Conservation (phyloP, 2,329 filamentous ascomycete species). For the Basipetospora chlamydospora region DNA sequence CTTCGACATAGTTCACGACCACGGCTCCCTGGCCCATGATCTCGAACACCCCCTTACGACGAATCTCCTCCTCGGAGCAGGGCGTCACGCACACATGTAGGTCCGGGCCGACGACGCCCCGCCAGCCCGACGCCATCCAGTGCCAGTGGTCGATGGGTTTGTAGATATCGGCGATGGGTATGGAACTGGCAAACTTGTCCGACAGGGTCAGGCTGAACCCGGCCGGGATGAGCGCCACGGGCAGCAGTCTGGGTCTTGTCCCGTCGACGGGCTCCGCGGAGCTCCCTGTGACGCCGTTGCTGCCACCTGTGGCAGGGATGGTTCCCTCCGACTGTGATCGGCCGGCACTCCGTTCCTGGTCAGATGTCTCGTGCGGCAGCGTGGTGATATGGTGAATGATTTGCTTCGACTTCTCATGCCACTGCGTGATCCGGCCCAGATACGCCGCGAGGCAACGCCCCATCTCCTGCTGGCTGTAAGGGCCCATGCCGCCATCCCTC, state of each 20-base stretch:
- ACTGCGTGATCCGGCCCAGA: conserved; percentile 51
- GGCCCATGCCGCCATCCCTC: background rate
- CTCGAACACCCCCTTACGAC: conserved; percentile 28
- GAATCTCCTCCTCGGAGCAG: conserved; percentile 19
- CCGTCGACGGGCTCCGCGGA: background rate
- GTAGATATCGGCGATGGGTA: conserved; percentile 66
- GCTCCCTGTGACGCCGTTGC: background rate
- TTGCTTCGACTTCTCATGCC: conserved; percentile 62
- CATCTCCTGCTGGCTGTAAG: conserved; percentile 7
- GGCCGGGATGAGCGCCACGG: conserved; percentile 61
- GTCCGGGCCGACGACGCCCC: conserved; percentile 71
- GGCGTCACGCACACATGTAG: conserved; percentile 53
- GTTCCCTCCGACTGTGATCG: background rate
- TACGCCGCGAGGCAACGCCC: conserved; percentile 28
- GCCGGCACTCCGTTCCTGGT: conserved; percentile 4
- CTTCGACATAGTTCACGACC: conserved; percentile 32
- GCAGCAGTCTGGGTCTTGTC: conserved; percentile 22
- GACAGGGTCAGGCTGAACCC: conserved; percentile 69
- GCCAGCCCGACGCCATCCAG: conserved; percentile 92
- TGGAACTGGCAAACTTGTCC: conserved; percentile 57
- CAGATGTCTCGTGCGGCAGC: conserved; percentile 6
- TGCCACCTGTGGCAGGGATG: background rate
- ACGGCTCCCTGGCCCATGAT: conserved; percentile 20
- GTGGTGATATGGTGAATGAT: conserved; percentile 41
- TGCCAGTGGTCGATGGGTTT: conserved; percentile 86